These are phyloP conservation scores for Theobroma grandiflorum DNA, from an alignment of 441 rosid species.

Conservation along the genomic window DNA sequence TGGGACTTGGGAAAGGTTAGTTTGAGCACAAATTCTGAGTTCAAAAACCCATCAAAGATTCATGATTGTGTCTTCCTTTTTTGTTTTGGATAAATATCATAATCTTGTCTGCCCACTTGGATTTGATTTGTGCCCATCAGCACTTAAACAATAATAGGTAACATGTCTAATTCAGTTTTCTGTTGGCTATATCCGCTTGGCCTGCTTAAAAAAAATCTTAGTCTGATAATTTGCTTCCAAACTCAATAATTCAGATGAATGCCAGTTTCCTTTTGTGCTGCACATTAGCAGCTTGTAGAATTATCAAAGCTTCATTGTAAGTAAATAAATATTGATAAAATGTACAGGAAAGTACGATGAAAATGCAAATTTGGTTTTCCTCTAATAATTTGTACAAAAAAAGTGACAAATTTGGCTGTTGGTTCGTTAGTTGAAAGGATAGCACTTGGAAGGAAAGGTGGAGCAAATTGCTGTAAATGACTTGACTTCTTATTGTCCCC, in stretches of 20 bases:
- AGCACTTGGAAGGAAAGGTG: neutral
- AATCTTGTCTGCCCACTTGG: slow-evolving; percentile 1
- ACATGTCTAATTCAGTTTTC: neutral
- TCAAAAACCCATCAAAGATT: neutral
- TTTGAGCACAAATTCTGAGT: neutral
- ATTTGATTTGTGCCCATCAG: neutral
- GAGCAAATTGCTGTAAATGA: neutral
- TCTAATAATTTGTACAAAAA: neutral
- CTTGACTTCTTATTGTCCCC: neutral
- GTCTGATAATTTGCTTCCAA: neutral
- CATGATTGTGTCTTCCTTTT: neutral
- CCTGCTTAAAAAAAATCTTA: neutral
- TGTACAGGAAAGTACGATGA: neutral
- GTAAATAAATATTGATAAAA: neutral
- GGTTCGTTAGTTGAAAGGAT: neutral
- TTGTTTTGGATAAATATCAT: neutral
- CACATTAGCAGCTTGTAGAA: neutral
- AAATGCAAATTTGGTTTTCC: neutral
- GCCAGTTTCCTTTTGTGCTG: neutral
- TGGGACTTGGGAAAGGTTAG: no score
- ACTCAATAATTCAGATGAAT: neutral
- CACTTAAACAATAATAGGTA: no score
- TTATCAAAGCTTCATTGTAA: neutral
- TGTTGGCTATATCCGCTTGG: neutral
- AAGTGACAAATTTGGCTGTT: neutral